Percentiles rank a stretch among this genome's conserved stretches.
phyloP scores from a whole-genome alignment of 345 rosid genomes.

The Psidium friedrichsthalianum region DNA sequence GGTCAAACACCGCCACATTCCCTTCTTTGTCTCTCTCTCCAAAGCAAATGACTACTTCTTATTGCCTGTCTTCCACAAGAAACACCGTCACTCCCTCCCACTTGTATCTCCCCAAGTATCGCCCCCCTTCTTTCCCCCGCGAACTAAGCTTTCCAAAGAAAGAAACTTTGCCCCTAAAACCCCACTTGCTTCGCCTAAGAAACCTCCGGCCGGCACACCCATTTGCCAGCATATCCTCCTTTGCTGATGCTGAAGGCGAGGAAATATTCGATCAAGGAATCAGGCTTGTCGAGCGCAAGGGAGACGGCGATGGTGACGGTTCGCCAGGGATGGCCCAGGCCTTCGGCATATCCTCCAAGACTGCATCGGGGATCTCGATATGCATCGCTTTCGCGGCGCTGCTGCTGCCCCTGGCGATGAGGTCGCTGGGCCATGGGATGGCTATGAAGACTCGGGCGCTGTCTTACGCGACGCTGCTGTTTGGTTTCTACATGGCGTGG shows the following conservation, averaged over 20 bases:
- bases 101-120: constrained; percentile 24
- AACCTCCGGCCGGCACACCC: constrained; percentile 16
- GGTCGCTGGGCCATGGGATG: constrained; percentile 53
- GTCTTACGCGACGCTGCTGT: constrained; percentile 57
- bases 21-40: neutral
- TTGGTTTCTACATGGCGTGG: constrained; percentile 97
- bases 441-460: constrained; percentile 49
- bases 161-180: constrained; percentile 16
- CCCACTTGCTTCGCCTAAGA: constrained; percentile 4
- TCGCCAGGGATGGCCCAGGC: constrained; percentile 73
- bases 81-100: constrained; percentile 7
- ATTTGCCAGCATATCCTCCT: constrained; percentile 65
- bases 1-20: neutral
- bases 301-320: constrained; percentile 2
- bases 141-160: constrained; percentile 16
- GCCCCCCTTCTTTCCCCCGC: neutral
- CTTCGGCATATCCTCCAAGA: constrained; percentile 56
- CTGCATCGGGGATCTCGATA: constrained; percentile 55
- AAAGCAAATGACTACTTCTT: constrained; percentile 45
- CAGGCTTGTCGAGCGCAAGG: neutral
- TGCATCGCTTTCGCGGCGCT: constrained; percentile 69
- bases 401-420: constrained; percentile 57
- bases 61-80: constrained; percentile 42
- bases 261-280: constrained; percentile 6
- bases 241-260: constrained; percentile 46